A percentile compares a stretch with the other conserved stretches of the same genome.
Evolutionary conservation across 352 stramenopile genomes (phyloP).

Genomic region (Phytophthora europaea): DNA sequence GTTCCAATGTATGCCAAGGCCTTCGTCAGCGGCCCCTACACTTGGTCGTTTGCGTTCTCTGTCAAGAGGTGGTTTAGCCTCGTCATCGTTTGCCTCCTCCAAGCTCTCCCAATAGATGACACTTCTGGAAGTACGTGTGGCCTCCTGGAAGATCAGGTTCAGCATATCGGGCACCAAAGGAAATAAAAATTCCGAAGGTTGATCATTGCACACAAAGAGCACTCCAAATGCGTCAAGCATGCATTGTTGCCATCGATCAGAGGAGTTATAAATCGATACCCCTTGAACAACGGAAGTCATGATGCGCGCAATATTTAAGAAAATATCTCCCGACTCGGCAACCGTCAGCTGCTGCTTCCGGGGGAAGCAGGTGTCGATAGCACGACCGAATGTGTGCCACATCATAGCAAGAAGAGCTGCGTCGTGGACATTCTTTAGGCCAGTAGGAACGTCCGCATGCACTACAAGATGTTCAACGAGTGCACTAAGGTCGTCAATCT

Average conservation of each 20-base stretch:
- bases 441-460: not conserved
- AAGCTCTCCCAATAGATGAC: constrained; percentile 12
- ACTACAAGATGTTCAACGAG: not conserved
- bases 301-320: constrained; percentile 4
- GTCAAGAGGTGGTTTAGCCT: not conserved
- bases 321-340: not conserved
- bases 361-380: constrained; percentile 5
- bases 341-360: constrained; percentile 7
- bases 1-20: constrained; percentile 36
- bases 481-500: not conserved
- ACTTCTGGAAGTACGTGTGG: constrained; percentile 1
- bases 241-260: constrained; percentile 23
- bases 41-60: constrained; percentile 4
- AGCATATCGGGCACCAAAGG: constrained; percentile 10
- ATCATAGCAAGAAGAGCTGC: constrained; percentile 4
- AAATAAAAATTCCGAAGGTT: constrained; percentile 20
- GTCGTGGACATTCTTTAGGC: not conserved
- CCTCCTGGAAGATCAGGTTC: constrained; percentile 11
- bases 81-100: not conserved
- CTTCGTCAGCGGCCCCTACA: constrained; percentile 24
- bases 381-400: constrained; percentile 12
- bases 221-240: constrained; percentile 25
- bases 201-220: constrained; percentile 6
- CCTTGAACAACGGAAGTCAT: constrained; percentile 11
- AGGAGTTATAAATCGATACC: constrained; percentile 19